Conservation (phyloP, 2,329 filamentous ascomycete species). For the Anthostomella pinea region DNA sequence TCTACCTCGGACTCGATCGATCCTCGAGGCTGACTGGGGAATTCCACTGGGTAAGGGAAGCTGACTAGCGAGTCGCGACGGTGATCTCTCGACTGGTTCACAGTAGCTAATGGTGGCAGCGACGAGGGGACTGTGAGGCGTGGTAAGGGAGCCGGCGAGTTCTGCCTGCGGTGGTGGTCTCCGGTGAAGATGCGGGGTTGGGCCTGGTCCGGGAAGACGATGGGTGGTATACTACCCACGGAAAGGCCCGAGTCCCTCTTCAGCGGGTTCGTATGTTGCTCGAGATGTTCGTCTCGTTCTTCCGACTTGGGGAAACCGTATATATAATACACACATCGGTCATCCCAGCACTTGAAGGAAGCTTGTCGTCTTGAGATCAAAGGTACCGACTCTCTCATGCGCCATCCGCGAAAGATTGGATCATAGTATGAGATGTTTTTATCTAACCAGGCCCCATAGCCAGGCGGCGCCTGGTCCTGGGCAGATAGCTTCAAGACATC, state of each 20-base stretch:
- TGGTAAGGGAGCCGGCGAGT: slow-evolving; percentile 41
- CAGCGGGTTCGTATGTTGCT: slow-evolving; percentile 40
- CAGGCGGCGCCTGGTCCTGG: slow-evolving; percentile 41
- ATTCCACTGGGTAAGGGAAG: slow-evolving; percentile 41
- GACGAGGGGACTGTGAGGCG: slow-evolving; percentile 33
- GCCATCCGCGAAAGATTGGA: slow-evolving; percentile 42
- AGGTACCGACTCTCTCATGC: slow-evolving; percentile 36
- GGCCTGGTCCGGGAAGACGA: slow-evolving; percentile 35
- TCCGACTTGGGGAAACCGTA: slow-evolving; percentile 52
- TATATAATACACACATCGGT: slow-evolving; percentile 55
- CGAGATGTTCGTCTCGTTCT: slow-evolving; percentile 51
- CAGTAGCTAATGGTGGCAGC: slow-evolving; percentile 35
- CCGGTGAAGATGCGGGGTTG: slow-evolving; percentile 28
- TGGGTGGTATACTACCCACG: slow-evolving; percentile 35
- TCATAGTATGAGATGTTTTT: slow-evolving; percentile 50
- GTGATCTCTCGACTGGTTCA: slow-evolving; percentile 36
- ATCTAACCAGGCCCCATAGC: slow-evolving; percentile 51
- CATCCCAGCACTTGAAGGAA: slow-evolving; percentile 54
- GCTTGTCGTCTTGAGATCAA: slow-evolving; percentile 35
- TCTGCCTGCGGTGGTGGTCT: slow-evolving; percentile 34
- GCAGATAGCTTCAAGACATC: slow-evolving; percentile 37
- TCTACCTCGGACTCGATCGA: slow-evolving; percentile 49
- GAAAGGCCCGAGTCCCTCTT: slow-evolving; percentile 48
- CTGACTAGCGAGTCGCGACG: slow-evolving; percentile 37
- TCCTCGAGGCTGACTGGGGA: slow-evolving; percentile 35